A percentile compares a stretch with the other conserved stretches of the same genome.
These are phyloP conservation scores for Cucurbita pepo DNA, from an alignment of 306 rosid species.

Conservation along the genomic window DNA sequence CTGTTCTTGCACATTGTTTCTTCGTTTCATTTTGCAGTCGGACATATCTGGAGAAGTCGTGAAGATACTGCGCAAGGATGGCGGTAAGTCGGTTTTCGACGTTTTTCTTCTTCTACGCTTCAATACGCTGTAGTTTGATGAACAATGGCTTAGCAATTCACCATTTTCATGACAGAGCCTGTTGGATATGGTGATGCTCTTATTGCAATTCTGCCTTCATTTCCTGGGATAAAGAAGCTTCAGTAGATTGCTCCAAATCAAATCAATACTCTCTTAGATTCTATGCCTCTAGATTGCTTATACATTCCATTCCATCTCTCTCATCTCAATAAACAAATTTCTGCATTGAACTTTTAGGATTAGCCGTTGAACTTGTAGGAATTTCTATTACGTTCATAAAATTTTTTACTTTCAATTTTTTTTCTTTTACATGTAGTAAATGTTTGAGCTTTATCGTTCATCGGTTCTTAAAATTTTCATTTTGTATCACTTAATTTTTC, in stretches of 20 bases:
- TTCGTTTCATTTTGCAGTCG: constrained; percentile 30
- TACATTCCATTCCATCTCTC: neutral
- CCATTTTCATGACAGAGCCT: constrained; percentile 35
- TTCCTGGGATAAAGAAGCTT: constrained; percentile 86
- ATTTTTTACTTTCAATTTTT: no score
- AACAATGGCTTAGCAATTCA: neutral
- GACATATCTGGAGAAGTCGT: constrained; percentile 72
- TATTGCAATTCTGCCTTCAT: constrained; percentile 69
- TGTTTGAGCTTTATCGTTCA: no score
- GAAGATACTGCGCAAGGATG: constrained; percentile 67
- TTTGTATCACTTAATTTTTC: no score
- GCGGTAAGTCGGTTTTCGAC: constrained; percentile 40
- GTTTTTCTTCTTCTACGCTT: neutral
- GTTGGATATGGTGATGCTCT: constrained; percentile 86
- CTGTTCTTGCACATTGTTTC: neutral
- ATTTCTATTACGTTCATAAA: no score
- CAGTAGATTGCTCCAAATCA: constrained; percentile 20
- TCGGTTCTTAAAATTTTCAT: no score
- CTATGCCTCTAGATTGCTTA: neutral
- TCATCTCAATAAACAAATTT: no score
- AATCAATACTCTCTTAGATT: neutral
- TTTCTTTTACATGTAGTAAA: no score
- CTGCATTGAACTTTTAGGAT: no score
- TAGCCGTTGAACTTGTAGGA: no score
- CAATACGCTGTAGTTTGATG: neutral